phyloP scores from a whole-genome alignment of 768 basidiomycete genomes.

The Baorangia bicolor region DNA sequence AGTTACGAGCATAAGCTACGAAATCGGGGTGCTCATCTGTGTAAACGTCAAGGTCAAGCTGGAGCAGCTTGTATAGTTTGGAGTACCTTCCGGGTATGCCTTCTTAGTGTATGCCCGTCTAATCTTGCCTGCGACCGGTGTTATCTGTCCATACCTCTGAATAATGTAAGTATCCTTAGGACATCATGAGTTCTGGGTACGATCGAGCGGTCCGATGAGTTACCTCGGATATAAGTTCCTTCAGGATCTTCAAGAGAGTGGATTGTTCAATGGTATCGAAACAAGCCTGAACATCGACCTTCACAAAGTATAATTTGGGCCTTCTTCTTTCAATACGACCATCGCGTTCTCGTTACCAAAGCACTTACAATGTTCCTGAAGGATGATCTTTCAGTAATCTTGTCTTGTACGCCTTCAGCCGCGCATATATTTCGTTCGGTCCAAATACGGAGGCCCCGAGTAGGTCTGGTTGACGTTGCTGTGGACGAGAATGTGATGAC shows the following conservation, averaged over 20 bases:
- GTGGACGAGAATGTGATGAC: not conserved
- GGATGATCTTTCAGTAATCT: constrained; percentile 38
- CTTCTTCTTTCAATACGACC: constrained; percentile 38
- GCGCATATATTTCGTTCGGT: constrained; percentile 76
- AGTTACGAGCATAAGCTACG: constrained; percentile 59
- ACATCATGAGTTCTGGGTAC: not conserved
- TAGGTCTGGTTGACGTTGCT: constrained; percentile 62
- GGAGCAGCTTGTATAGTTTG: not conserved
- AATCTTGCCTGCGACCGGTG: constrained; percentile 52
- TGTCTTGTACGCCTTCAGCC: constrained; percentile 69
- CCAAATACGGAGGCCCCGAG: constrained; percentile 84
- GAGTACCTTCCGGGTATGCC: constrained; percentile 65
- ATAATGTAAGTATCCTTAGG: constrained; percentile 69
- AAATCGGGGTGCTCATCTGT: constrained; percentile 80
- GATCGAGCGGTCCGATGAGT: not conserved
- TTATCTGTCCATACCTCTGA: constrained; percentile 68
- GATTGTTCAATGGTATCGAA: constrained; percentile 95
- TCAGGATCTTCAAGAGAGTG: constrained; percentile 76
- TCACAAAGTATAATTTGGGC: constrained; percentile 91
- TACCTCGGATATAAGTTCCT: constrained; percentile 72
- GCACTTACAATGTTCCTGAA: constrained; percentile 52
- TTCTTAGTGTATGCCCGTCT: constrained; percentile 56
- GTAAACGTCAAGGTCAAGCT: not conserved
- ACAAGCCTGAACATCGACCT: constrained; percentile 93
- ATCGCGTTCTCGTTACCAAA: not conserved